Evolutionary conservation across 2,329 filamentous ascomycete genomes (phyloP), one percentile per base, ranked within the genome.

Genomic region (Aureobasidium mangrovei): DNA sequence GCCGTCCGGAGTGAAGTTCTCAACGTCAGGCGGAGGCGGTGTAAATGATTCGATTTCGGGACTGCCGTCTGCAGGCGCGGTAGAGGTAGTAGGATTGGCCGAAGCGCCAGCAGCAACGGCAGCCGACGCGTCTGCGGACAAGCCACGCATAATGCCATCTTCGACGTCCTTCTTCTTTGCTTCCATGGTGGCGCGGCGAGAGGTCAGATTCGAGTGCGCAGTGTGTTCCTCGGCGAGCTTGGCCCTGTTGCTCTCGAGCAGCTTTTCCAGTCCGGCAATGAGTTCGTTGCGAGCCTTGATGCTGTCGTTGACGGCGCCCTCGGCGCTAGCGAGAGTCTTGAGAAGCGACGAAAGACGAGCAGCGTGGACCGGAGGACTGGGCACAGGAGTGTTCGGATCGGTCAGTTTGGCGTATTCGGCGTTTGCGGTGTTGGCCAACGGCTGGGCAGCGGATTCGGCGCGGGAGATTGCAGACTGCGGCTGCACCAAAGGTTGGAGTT

Each of bases 291-390:
- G 84, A 2, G 90, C 88, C 66, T 91, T 91, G 66, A 98, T 88
- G 61, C 86, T 88, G 63, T 95, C 89, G 2, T 87, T 84, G 1
- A 97, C 86, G 0, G 91, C 90, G 53, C 83, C 88, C 70, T 98
- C 91, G 3, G 93, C 93, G 59, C 82, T 88, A 24, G 89, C 88
- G 18, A 98, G 78, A 5, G 84, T 86, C 73, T 93, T 96, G 53
- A 97, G 78, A n/a, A 98, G 77, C 2, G 88, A 86, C 60, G 88
- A 91, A 7, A 98, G 80, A 29, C 89, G 85, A 10, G 91, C 91
- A 2, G 93, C 93, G 65, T 95, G 88, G 24, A 98, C 91, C 1
- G 93, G 91, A 0, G 91, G 85, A 0, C 89, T 86, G 0, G 91
- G 89, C 1, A 85, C 74, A 1, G 80, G 75, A 0, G 79, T 79